Evolutionary conservation across 1,284 basidiomycete genomes (phyloP), one percentile per base, ranked within the genome.

Genomic region (Rugiboletus extremiorientalis): DNA sequence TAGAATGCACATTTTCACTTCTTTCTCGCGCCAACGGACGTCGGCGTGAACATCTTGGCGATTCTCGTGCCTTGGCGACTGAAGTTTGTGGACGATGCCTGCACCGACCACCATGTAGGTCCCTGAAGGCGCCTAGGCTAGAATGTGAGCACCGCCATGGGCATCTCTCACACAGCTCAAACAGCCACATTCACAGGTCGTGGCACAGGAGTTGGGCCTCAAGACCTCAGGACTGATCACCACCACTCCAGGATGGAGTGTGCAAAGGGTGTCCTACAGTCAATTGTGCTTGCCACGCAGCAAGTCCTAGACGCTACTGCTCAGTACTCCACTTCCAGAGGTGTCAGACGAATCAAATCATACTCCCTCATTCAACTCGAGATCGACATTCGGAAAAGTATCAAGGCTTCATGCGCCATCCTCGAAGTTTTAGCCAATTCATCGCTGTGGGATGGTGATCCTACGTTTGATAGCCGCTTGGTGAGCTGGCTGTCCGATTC

Each of bases 321-420:
- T n/a, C 48, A 16, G 20, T 60, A 60, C 51, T 56, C 59, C 5
- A 28, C 22, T 1, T 16, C n/a, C n/a, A 56, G 18, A 34, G 27
- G 44, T 5, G 40, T 48, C 52, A 38, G 41, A 30, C 44, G 44
- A 4, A 41, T 60, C n/a, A 33, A 22, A 45, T 49, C 58, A 8
- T 34, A 58, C 31, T 44, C 59, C 8, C 47, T 60, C 20, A 36
- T 59, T 47, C 50, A 40, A 2, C 40, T 62, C 7, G 50, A 60
- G 28, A 28, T 18, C 37, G 44, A 61, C 9, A 25, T 60, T 15
- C 50, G 60, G 18, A 54, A 42, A 34, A 42, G 59, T 14, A 20
- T n/a, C 22, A 31, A 59, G 33, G 56, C 47, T 14, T 54, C 48
- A n/a, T 25, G 27, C 20, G 42, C 55, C 3, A 41, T 50, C 22